These are phyloP conservation scores for Rosa multiflora DNA, from an alignment of 306 rosid genomes.

Conservation along the genomic window DNA sequence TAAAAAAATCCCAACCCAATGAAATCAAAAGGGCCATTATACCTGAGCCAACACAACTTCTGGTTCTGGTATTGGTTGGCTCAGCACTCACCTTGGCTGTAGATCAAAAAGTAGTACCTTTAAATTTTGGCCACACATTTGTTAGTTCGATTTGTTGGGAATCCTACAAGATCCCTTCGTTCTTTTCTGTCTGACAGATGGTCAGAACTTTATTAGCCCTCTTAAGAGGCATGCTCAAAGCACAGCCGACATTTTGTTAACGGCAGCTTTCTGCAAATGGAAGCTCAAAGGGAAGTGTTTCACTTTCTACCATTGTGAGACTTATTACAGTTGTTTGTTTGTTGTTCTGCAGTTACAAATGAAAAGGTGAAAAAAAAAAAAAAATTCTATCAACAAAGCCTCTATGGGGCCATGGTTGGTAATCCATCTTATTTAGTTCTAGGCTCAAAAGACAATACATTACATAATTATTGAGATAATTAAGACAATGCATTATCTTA, in stretches of 20 bases:
- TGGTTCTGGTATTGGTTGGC: background rate
- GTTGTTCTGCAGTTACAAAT: background rate
- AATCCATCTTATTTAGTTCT: background rate
- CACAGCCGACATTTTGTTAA: background rate
- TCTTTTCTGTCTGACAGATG: too few relatives aligned
- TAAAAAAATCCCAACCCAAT: background rate
- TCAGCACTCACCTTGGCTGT: conserved; percentile 1
- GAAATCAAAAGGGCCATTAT: background rate
- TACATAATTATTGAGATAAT: background rate
- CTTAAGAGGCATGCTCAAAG: background rate
- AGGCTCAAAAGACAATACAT: background rate
- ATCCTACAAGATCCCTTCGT: background rate
- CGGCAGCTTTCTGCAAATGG: background rate
- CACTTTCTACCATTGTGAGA: background rate
- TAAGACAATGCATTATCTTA: background rate
- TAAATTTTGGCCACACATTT: background rate
- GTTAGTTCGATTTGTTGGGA: background rate
- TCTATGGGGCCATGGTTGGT: background rate
- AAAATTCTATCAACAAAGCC: background rate
- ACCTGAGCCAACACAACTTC: background rate
- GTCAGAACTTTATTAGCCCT: background rate
- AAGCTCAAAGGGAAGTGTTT: background rate
- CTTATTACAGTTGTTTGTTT: background rate
- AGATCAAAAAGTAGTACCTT: background rate
- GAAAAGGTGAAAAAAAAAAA: background rate